phyloP scores from a whole-genome alignment of 495 filamentous ascomycete species.

The Hypoxylon perforatum region DNA sequence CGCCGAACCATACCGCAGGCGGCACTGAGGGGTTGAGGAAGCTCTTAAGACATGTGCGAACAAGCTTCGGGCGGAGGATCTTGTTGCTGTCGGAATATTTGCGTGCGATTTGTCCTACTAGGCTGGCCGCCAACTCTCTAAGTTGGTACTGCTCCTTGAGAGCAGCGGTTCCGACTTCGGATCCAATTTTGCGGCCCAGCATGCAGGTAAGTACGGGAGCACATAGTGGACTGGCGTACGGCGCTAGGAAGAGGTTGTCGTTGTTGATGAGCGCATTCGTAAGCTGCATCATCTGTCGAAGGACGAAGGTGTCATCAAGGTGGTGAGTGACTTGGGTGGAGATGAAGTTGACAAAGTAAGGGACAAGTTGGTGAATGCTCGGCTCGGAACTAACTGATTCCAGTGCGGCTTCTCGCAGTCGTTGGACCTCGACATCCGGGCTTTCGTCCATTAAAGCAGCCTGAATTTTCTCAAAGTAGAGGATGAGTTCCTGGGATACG shows the following conservation, averaged over 20 bases:
- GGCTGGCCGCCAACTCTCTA: constrained; percentile 82
- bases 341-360: constrained; percentile 95
- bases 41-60: constrained; percentile 86
- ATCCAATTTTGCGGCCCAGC: constrained; percentile 83
- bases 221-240: constrained; percentile 88
- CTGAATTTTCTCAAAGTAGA: constrained; percentile 97
- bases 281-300: constrained; percentile 91
- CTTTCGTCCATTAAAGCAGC: constrained; percentile 84
- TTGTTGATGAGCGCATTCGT: constrained; percentile 86
- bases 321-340: constrained; percentile 93
- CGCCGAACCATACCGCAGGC: constrained; percentile 85
- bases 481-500: constrained; percentile 90
- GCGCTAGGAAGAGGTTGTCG: constrained; percentile 81
- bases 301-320: constrained; percentile 83
- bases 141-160: constrained; percentile 77
- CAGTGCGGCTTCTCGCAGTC: constrained; percentile 83
- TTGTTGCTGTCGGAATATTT: constrained; percentile 81
- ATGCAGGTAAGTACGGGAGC: constrained; percentile 92
- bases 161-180: constrained; percentile 49
- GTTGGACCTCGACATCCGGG: constrained; percentile 73
- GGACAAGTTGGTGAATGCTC: constrained; percentile 91
- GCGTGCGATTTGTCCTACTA: constrained; percentile 76
- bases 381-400: constrained; percentile 85
- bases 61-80: constrained; percentile 85
- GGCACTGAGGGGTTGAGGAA: constrained; percentile 87